Percentiles rank a stretch among this genome's conserved stretches.
phyloP scores from a whole-genome alignment of 768 basidiomycete genomes.

The Agrocybe pediades region DNA sequence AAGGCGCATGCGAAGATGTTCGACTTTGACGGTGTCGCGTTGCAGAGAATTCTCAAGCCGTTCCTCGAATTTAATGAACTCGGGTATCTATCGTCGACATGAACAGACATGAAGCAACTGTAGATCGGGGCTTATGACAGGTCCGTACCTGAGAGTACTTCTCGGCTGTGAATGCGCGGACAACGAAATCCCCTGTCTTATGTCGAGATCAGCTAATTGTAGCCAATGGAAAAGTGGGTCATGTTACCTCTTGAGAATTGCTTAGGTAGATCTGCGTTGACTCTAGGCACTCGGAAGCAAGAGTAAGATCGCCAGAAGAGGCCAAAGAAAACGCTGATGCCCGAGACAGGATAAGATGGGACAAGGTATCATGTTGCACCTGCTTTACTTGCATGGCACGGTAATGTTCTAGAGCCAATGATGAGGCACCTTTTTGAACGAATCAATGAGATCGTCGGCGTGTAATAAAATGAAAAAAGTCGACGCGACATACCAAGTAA shows the following conservation, averaged over 20 bases:
- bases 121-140: not conserved
- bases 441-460: not conserved
- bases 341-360: slow-evolving; percentile 79
- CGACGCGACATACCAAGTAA: slow-evolving; percentile 66
- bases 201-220: slow-evolving; percentile 1
- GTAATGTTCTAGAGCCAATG: slow-evolving; percentile 78
- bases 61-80: slow-evolving; percentile 82
- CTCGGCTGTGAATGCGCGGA: slow-evolving; percentile 75
- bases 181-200: slow-evolving; percentile 78
- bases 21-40: slow-evolving; percentile 78
- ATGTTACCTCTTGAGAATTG: slow-evolving; percentile 69
- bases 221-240: not conserved
- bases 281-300: slow-evolving; percentile 75
- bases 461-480: not conserved
- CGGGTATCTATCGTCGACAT: slow-evolving; percentile 58
- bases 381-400: slow-evolving; percentile 77
- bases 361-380: slow-evolving; percentile 87
- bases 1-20: slow-evolving; percentile 83
- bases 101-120: not conserved
- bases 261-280: slow-evolving; percentile 79
- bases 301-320: slow-evolving; percentile 73
- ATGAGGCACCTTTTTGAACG: slow-evolving; percentile 61
- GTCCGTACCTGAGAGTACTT: slow-evolving; percentile 76
- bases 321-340: slow-evolving; percentile 80
- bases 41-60: slow-evolving; percentile 83